Base-by-base conservation (phyloP, 1,284 basidiomycete genomes). In the Trametes versicolor region DNA sequence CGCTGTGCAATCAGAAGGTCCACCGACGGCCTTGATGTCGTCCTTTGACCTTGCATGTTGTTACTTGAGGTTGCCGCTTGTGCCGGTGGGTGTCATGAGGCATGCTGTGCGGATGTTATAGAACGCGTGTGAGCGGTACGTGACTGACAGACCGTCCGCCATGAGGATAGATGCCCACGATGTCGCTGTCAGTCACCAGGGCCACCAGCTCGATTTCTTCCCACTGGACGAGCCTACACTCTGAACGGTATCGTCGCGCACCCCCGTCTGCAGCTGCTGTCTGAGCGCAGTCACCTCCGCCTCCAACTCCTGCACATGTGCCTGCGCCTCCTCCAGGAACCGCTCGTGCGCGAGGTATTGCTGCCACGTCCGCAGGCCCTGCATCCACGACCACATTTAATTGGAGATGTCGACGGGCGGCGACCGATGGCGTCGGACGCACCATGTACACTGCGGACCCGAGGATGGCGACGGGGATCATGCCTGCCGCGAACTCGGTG, bases 391-490 rank as follows among this genome's bases (percentile, higher is more conserved):
- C 39, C 41, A 29, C 39, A 7, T 27, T 60, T 55, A 55, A 49
- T 55, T 12, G 49, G 15, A 25, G 27, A 36, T 39, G 51, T 34
- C 52, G 48, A 57, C 32, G 56, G 48, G 8, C 48, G 6, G 13
- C 48, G n/a, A 4, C 25, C 21, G 60, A 66, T 34, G 54, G 62
- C 62, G 56, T 47, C 65, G 69, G 53, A 77, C 85, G 65, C 73
- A 91, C 92, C 70, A 93, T 80, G 78, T 92, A 94, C 58, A 94
- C 83, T 12, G 88, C 90, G 62, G 90, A 92, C 17, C 91, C 92
- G 29, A 94, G 81, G 55, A 94, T 78, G 53, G 89, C 87, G 62
- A 94, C 80, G 8, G 92, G 92, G 48, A 93, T 79, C 91, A 93
- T 93, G 41, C 85, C 86, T 32, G 92, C 92, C 48, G 90, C 75